These are phyloP conservation scores for Cyberlindnera sargentensis DNA, from an alignment of 805 yeast genomes.

Conservation along the genomic window DNA sequence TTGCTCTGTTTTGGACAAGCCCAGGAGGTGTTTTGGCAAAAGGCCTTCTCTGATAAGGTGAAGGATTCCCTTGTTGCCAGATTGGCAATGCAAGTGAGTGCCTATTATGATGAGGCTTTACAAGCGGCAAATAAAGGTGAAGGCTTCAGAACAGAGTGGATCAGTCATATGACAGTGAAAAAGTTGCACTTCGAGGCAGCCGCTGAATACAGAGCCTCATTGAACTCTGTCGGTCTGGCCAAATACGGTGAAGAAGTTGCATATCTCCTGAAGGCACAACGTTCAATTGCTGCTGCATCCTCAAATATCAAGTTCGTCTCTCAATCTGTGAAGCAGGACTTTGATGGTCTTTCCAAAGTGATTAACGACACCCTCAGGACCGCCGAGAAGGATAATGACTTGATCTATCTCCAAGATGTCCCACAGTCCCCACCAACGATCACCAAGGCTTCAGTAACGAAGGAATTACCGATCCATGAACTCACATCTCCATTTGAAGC, in stretches of 20 bases:
- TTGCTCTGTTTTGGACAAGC: constrained; percentile 71
- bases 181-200: constrained; percentile 62
- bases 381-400: constrained; percentile 74
- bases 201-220: constrained; percentile 56
- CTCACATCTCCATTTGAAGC: constrained; percentile 27
- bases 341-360: constrained; percentile 39
- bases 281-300: constrained; percentile 30
- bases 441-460: constrained; percentile 49
- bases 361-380: constrained; percentile 39
- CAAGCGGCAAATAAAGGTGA: constrained; percentile 39
- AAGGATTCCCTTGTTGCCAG: constrained; percentile 59
- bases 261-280: constrained; percentile 38
- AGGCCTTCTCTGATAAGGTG: constrained; percentile 43
- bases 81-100: constrained; percentile 56
- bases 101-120: constrained; percentile 44
- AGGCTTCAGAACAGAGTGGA: constrained; percentile 57
- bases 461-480: constrained; percentile 33
- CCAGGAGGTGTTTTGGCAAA: constrained; percentile 80
- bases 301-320: constrained; percentile 35
- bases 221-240: constrained; percentile 37
- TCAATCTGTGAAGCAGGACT: constrained; percentile 42
- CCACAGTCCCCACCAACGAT: constrained; percentile 44
- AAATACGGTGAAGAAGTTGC: constrained; percentile 71
- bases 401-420: constrained; percentile 63
- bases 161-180: constrained; percentile 53